These are phyloP conservation scores for Exophiala lecanii-corni DNA, from an alignment of 2,329 filamentous ascomycete species.

Conservation along the genomic window DNA sequence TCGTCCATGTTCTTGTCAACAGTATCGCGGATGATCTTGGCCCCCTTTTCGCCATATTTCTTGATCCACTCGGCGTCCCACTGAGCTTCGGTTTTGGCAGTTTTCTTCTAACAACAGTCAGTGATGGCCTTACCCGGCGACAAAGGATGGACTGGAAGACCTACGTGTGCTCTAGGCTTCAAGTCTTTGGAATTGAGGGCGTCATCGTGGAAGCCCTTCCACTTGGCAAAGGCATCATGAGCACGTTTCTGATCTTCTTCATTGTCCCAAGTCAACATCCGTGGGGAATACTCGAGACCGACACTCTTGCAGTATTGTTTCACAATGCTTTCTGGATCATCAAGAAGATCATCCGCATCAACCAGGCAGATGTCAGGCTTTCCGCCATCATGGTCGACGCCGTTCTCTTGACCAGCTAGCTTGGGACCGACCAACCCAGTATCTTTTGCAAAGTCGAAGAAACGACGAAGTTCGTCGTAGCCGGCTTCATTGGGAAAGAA, in stretches of 20 bases:
- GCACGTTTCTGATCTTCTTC: conserved; percentile 67
- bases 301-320: conserved; percentile 76
- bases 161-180: conserved; percentile 52
- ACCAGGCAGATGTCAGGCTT: conserved; percentile 71
- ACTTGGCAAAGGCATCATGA: conserved; percentile 81
- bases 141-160: conserved; percentile 19
- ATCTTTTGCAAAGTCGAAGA: conserved; percentile 78
- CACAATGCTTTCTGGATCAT: conserved; percentile 72
- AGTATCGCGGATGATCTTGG: conserved; percentile 54
- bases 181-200: conserved; percentile 77
- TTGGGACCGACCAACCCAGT: conserved; percentile 66
- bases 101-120: conserved; percentile 28
- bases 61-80: conserved; percentile 56
- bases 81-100: conserved; percentile 47
- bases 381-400: conserved; percentile 27
- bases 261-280: conserved; percentile 82
- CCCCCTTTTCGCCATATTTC: conserved; percentile 57
- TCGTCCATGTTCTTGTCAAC: conserved; percentile 56
- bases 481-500: conserved; percentile 88
- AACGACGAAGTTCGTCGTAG: conserved; percentile 76
- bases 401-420: conserved; percentile 44
- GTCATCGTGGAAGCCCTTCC: conserved; percentile 95
- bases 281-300: conserved; percentile 67
- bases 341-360: conserved; percentile 90
- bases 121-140: conserved; percentile 23